Conservation (phyloP, 108 stramenopile species). For the Chaetoceros tenuissimus region DNA sequence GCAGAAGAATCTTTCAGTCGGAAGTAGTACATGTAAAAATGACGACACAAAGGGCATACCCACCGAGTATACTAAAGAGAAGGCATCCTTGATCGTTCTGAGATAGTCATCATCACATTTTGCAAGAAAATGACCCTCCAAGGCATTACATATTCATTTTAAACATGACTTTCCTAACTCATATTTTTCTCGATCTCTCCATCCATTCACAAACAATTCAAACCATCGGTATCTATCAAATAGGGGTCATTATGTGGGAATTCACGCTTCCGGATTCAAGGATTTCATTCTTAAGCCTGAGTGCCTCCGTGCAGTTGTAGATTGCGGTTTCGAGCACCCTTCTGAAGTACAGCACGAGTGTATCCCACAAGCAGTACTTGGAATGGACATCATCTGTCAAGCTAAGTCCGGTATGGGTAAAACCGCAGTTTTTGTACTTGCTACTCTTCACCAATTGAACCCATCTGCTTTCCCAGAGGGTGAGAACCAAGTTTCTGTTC, state of each 20-base stretch:
- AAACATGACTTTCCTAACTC: too few relatives aligned
- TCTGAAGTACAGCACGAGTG: constrained; percentile 98
- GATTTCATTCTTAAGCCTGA: constrained; percentile 99
- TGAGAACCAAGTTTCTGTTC: constrained; percentile 72
- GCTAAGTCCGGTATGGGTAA: constrained; percentile 99
- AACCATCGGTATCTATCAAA: too few relatives aligned
- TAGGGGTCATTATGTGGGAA: constrained; percentile 98
- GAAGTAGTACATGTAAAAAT: too few relatives aligned
- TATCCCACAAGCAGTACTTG: constrained; percentile 98
- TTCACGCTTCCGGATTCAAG: constrained; percentile 97
- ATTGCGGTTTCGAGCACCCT: constrained; percentile 99
- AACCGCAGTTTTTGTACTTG: constrained; percentile 98
- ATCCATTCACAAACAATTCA: too few relatives aligned
- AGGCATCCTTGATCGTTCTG: too few relatives aligned
- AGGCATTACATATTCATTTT: too few relatives aligned
- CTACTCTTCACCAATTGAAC: constrained; percentile 94
- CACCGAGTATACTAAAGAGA: too few relatives aligned
- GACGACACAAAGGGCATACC: too few relatives aligned
- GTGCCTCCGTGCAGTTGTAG: constrained; percentile 94
- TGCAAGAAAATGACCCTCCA: too few relatives aligned
- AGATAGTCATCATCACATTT: too few relatives aligned
- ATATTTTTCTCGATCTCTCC: too few relatives aligned
- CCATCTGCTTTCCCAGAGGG: constrained; percentile 53
- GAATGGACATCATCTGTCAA: constrained; percentile 99
- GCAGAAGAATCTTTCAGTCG: too few relatives aligned